A percentile compares a stretch with the other conserved stretches of the same genome.
Conservation (phyloP, 176 grass and related monocot genomes). For the Thinopyrum elongatum region DNA sequence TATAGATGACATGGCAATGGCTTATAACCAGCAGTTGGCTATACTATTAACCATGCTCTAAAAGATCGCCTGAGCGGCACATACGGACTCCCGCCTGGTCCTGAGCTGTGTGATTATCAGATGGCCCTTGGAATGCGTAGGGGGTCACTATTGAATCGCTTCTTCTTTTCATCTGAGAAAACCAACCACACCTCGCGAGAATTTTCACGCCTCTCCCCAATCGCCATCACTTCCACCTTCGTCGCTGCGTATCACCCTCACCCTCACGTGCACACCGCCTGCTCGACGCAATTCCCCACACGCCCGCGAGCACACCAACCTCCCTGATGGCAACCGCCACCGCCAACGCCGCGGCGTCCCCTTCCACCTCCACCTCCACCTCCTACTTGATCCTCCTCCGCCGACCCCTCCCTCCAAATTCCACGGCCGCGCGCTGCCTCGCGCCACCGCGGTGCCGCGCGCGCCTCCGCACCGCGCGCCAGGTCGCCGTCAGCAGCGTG, state of each 20-base stretch:
- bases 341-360: conserved; percentile 31
- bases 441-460: conserved; percentile 15
- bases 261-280: conserved; percentile 42
- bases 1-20: too few relatives aligned
- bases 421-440: conserved; percentile 14
- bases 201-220: background rate
- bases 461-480: conserved; percentile 37
- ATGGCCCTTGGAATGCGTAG: background rate
- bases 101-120: background rate
- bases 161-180: background rate
- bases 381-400: conserved; percentile 20
- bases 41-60: too few relatives aligned
- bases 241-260: background rate
- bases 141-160: background rate
- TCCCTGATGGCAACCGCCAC: conserved; percentile 37
- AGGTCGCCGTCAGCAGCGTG: conserved; percentile 50
- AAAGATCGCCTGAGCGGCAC: too few relatives aligned
- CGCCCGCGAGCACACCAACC: conserved; percentile 15
- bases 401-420: background rate
- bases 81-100: too few relatives aligned
- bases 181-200: background rate
- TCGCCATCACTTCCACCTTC: background rate
- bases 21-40: too few relatives aligned
- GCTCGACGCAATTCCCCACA: conserved; percentile 55
- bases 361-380: conserved; percentile 25